Base-by-base conservation (phyloP, 1,139 yeast genomes). In the Pichia sp. region DNA sequence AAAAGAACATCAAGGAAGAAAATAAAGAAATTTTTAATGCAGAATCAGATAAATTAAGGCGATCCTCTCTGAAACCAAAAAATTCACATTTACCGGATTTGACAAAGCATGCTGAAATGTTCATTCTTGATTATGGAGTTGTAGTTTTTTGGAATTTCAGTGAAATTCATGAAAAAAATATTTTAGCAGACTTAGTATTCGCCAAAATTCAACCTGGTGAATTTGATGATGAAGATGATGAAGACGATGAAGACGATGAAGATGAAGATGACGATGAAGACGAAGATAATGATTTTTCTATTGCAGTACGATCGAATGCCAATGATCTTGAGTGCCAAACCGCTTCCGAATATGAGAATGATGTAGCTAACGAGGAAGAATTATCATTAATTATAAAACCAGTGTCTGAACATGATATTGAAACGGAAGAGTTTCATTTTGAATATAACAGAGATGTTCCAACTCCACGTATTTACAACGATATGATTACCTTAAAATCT, bases 71-170 rank as follows among this genome's bases (percentile, higher is more conserved):
- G 22, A 53, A 43, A 37, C 50, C 46, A 39, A 50, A 49, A 33
- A 43, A 39, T 20, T 53, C 61, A 7, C 45, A 50, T 11, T 39
- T 59, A 25, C 67, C 74, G 1, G 85, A 80, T 50, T 69, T 78
- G 50, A 70, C 80, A 20, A 83, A 82, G 53, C 95, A 87, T 62
- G 97, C 96, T 0, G 97, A 92, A 59, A 75, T 92, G 73, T 92
- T 92, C 59, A 77, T 92, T 6, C 82, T 92, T 61, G 81, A 80
- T 45, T 92, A 92, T 60, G 98, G 98, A 16, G 95, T 92, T 24
- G 87, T 92, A 22, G 97, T 92, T 16, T 90, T 92, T 59, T 92
- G 98, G 98, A 92, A 92, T 61, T 89, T 92, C 55, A 82, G 94
- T 2, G 97, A 89, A 60, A 72, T 78, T 10, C 97, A 92, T 59